Evolutionary conservation across 2,329 filamentous ascomycete genomes (phyloP).

Genomic region (Scytalidium sp.): DNA sequence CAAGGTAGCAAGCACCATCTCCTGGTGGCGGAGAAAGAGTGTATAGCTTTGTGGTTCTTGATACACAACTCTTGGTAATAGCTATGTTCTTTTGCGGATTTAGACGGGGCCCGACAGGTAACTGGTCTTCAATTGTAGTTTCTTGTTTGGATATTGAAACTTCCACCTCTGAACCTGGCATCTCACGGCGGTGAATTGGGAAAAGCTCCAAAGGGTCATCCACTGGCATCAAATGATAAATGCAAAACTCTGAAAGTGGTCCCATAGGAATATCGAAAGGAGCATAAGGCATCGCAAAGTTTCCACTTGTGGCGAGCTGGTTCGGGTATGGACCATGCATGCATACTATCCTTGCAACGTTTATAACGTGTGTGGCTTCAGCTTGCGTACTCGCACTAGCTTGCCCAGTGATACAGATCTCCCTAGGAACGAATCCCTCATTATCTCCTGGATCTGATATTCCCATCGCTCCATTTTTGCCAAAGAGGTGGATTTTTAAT

Average conservation of each 20-base stretch:
- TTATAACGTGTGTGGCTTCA: conserved; percentile 40
- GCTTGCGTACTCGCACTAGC: conserved; percentile 41
- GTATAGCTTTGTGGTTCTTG: background rate
- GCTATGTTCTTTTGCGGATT: too few species aligned
- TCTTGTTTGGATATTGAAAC: too few species aligned
- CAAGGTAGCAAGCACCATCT: conserved; percentile 13
- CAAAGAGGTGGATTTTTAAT: conserved; percentile 40
- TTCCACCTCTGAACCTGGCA: too few species aligned
- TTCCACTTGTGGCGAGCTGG: conserved; percentile 49
- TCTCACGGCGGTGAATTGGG: background rate
- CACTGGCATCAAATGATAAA: conserved; percentile 30
- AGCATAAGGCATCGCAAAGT: conserved; percentile 41
- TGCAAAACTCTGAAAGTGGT: conserved; percentile 37
- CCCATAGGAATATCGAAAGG: conserved; percentile 35
- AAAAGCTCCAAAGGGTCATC: background rate
- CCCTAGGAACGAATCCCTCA: conserved; percentile 29
- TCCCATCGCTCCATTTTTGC: conserved; percentile 34
- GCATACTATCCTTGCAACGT: conserved; percentile 35
- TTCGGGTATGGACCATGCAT: conserved; percentile 45
- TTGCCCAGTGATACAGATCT: conserved; percentile 45
- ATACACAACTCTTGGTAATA: background rate
- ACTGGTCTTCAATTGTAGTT: too few species aligned
- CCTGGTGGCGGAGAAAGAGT: conserved; percentile 6
- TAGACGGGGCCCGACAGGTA: too few species aligned
- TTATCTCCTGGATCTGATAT: conserved; percentile 19